Base-by-base conservation (phyloP, 2,329 filamentous ascomycete genomes). In the Neopestalotiopsis sp. region DNA sequence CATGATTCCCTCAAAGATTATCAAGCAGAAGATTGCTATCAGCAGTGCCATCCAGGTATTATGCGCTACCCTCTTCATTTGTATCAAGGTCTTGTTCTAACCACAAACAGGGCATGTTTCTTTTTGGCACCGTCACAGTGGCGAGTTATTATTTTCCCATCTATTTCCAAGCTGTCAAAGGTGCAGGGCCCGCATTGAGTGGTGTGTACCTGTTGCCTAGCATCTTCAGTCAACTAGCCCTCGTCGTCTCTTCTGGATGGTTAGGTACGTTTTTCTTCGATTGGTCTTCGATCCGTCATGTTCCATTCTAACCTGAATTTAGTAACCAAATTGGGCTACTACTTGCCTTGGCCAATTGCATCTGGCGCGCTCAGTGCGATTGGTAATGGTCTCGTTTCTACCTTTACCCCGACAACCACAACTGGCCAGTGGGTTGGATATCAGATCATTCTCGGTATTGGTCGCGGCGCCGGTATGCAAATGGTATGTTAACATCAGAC, bases 161-260 rank as follows among this genome's bases (percentile, higher is more conserved):
- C 14, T 61, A 67, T 28, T 67, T 61, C 57, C 65, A 67, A 34
- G 57, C 56, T n/a, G 56, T 67, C 20, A 61, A 61, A 61, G 57
- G 57, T 2, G 74, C 75, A 28, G 72, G 71, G 1, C 74, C 77
- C 4, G 73, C 76, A 1, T 49, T 79, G 67, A 80, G 78, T 32
- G 78, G 77, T 34, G 74, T 80, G 4, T 77, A 79, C 66, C 72
- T 79, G 71, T 68, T 80, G 62, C 77, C 78, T 1, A 74, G 73
- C 40, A 76, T 75, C 53, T 30, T 73, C 32, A 74, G 76, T 77
- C 72, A 76, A 17, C 53, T 92, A n/a, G 85, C 89, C 0, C 90
- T 91, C 57, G 85, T 89, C 0, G 89, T 92, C 61, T 81, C 88
- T 12, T 74, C 74, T 0, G 76, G 77, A 24, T 77, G 64, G 67